phyloP scores from a whole-genome alignment of 2,329 filamentous ascomycete genomes.

The Monosporascus sp. region DNA sequence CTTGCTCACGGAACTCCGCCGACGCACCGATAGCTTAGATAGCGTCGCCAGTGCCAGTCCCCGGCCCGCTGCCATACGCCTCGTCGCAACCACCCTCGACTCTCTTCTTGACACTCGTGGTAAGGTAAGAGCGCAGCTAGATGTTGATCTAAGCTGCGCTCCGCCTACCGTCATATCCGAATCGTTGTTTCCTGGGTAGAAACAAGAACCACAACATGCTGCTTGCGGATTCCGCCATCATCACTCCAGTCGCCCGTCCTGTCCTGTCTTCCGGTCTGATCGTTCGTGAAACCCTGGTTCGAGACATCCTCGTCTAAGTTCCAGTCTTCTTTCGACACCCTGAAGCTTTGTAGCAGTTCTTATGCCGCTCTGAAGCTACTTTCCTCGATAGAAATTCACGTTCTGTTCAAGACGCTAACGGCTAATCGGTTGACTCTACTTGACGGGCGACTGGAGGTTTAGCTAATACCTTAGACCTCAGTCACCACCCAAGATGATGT shows the following conservation, averaged over 20 bases:
- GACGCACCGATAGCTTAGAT: conserved; percentile 9
- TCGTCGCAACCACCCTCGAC: background rate
- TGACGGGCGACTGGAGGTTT: conserved; percentile 52
- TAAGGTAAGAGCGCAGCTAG: conserved; percentile 24
- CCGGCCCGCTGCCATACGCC: background rate
- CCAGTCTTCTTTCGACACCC: conserved; percentile 37
- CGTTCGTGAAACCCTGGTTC: conserved; percentile 47
- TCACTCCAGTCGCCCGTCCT: conserved; percentile 58
- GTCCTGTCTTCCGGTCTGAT: conserved; percentile 56
- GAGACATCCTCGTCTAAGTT: conserved; percentile 38
- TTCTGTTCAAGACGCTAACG: conserved; percentile 30
- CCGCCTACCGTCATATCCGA: conserved; percentile 27
- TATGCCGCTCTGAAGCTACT: conserved; percentile 37
- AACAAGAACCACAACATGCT: conserved; percentile 47
- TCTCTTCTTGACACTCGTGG: conserved; percentile 14
- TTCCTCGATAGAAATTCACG: conserved; percentile 37
- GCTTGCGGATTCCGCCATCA: conserved; percentile 45
- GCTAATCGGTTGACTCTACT: conserved; percentile 46
- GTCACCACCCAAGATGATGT: conserved; percentile 51
- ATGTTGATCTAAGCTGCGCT: conserved; percentile 26
- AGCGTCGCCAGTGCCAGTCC: conserved; percentile 3
- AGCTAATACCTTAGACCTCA: conserved; percentile 18
- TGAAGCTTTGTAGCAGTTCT: conserved; percentile 31
- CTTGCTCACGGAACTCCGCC: conserved; percentile 1
- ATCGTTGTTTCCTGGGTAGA: conserved; percentile 22